A percentile compares a stretch with the other conserved stretches of the same genome.
Evolutionary conservation across 352 stramenopile species (phyloP).

Genomic region (Globisporangium iwayamae): DNA sequence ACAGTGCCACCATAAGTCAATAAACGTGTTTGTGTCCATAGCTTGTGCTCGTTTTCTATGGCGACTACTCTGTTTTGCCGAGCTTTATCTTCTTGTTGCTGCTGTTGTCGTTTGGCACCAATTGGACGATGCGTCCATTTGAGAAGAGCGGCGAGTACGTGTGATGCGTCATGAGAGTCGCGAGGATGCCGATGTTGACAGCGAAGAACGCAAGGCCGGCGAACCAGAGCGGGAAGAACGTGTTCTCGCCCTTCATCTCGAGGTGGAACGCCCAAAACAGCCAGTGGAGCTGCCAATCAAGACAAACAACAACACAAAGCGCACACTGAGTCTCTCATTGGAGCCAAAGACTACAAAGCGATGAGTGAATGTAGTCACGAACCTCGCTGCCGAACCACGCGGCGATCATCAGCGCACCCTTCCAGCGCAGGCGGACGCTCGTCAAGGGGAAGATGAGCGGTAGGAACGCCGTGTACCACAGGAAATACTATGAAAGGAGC

Average conservation of each 20-base stretch:
- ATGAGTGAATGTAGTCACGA: constrained; percentile 2
- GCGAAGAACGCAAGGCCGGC: constrained; percentile 87
- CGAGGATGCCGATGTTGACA: constrained; percentile 80
- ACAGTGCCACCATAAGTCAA: background rate
- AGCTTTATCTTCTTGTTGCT: background rate
- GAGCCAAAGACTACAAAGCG: background rate
- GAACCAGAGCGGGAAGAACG: constrained; percentile 87
- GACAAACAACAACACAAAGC: background rate
- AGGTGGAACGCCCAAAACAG: constrained; percentile 88
- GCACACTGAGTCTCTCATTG: background rate
- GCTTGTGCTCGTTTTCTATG: background rate
- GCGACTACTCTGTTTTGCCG: constrained; percentile 6
- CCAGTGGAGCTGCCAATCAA: constrained; percentile 65
- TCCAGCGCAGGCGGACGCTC: constrained; percentile 59
- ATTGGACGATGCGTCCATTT: constrained; percentile 34
- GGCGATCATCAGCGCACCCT: constrained; percentile 55
- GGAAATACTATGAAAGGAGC: constrained; percentile 94
- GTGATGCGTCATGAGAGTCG: constrained; percentile 68
- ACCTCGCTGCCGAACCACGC: constrained; percentile 79
- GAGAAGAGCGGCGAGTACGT: constrained; percentile 57
- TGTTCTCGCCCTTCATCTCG: constrained; percentile 89
- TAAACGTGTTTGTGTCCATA: background rate
- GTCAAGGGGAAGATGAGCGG: constrained; percentile 83
- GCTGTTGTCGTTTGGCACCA: constrained; percentile 22
- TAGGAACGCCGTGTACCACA: constrained; percentile 96